A percentile compares a stretch with the other conserved stretches of the same genome.
phyloP scores from a whole-genome alignment of 345 rosid genomes.

The Alliaria petiolata region DNA sequence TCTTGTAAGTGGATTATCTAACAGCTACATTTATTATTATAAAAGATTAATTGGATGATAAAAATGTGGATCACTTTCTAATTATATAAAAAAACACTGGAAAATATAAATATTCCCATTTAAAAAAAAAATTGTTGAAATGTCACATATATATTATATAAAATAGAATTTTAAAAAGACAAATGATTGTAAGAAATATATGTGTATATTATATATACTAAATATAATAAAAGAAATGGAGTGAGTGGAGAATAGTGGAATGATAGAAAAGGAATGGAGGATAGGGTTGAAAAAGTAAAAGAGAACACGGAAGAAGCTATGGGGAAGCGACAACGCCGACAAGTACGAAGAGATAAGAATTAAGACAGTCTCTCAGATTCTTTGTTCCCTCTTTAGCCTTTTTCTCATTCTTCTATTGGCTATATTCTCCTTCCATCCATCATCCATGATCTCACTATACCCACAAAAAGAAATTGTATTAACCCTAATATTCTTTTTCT shows the following conservation, averaged over 20 bases:
- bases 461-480: background rate
- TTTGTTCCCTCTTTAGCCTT: constrained; percentile 6
- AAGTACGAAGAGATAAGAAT: constrained; percentile 12
- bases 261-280: constrained; percentile 13
- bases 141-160: background rate
- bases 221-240: background rate
- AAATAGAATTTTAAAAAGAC: background rate
- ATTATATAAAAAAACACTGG: too few species aligned
- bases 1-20: too few species aligned
- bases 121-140: background rate
- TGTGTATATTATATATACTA: background rate
- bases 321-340: constrained; percentile 37
- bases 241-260: constrained; percentile 7
- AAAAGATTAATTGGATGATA: too few species aligned
- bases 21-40: too few species aligned
- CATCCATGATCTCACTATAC: constrained; percentile 4
- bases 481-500: constrained; percentile 17
- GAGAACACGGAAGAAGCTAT: constrained; percentile 20
- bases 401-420: constrained; percentile 19
- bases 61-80: too few species aligned
- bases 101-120: too few species aligned
- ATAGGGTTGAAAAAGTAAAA: constrained; percentile 20
- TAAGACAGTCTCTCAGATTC: constrained; percentile 11
- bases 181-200: background rate
- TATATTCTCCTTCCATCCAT: constrained; percentile 5